Percentiles rank a stretch among this genome's conserved stretches.
phyloP scores from a whole-genome alignment of 306 rosid genomes.

The Vachellia pachyceras region DNA sequence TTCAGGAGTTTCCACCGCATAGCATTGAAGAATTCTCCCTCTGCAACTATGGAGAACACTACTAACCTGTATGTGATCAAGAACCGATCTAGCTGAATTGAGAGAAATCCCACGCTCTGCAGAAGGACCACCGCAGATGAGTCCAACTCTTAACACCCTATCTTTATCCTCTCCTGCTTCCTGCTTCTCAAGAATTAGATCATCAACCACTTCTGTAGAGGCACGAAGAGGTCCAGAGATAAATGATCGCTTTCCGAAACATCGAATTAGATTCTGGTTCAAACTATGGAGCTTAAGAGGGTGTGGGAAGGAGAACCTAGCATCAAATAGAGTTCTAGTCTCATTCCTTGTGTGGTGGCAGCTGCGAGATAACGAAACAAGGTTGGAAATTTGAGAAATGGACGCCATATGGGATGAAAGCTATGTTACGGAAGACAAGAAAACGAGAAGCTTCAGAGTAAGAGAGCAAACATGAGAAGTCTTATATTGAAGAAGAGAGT shows the following conservation, averaged over 20 bases:
- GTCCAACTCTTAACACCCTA: no score
- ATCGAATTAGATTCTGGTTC: no score
- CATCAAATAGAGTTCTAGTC: constrained; percentile 1
- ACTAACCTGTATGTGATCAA: no score
- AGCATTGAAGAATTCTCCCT: background rate
- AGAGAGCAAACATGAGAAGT: background rate
- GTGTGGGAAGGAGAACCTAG: background rate
- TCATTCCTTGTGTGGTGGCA: background rate
- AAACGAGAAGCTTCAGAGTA: background rate
- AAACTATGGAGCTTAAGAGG: constrained; percentile 27
- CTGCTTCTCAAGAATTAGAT: no score
- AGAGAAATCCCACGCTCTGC: no score
- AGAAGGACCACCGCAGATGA: no score
- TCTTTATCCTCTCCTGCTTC: no score
- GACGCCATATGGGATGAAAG: constrained; percentile 49
- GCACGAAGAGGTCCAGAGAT: no score
- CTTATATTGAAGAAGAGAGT: background rate
- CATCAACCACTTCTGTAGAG: no score
- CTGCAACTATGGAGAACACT: no score
- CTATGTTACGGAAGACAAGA: background rate
- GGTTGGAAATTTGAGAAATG: constrained; percentile 30
- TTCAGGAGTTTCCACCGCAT: background rate
- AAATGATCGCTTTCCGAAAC: no score
- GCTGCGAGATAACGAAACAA: constrained; percentile 26
- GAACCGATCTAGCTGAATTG: no score